Percentiles rank a stretch among this genome's conserved stretches.
Conservation (phyloP, 2,329 filamentous ascomycete genomes). For the Phaeoacremonium minimum region DNA sequence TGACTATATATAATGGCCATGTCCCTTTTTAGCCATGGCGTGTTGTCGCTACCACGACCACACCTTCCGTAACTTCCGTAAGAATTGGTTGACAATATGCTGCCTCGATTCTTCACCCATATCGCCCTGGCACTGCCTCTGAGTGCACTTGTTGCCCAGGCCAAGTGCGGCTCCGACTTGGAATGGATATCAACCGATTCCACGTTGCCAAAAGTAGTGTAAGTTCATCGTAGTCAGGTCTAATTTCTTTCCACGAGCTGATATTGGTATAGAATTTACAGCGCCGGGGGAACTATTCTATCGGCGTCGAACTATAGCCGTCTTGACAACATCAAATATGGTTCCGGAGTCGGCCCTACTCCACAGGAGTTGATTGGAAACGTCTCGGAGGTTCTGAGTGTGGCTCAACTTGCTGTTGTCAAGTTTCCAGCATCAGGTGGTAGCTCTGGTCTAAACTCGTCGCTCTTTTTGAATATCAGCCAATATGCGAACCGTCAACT, state of each 20-base stretch:
- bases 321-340: constrained; percentile 26
- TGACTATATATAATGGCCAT: too few species aligned
- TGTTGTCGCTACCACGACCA: too few species aligned
- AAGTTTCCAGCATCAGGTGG: constrained; percentile 18
- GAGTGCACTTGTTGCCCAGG: too few species aligned
- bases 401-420: constrained; percentile 23
- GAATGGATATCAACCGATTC: constrained; percentile 1
- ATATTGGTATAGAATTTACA: constrained; percentile 13
- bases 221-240: not conserved
- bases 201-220: constrained; percentile 2
- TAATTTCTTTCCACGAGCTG: too few species aligned
- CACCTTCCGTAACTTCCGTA: too few species aligned
- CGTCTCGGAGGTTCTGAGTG: constrained; percentile 21
- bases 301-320: constrained; percentile 26
- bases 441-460: constrained; percentile 23
- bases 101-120: too few species aligned
- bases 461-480: constrained; percentile 24
- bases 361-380: constrained; percentile 21
- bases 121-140: too few species aligned
- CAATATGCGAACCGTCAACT: constrained; percentile 23
- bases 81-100: too few species aligned
- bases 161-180: not conserved
- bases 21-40: too few species aligned
- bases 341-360: constrained; percentile 16
- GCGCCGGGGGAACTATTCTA: constrained; percentile 23